Evolutionary conservation across 75 land plant species (phyloP), one percentile per base, ranked within the genome.

Genomic region (Pinus albicaulis): DNA sequence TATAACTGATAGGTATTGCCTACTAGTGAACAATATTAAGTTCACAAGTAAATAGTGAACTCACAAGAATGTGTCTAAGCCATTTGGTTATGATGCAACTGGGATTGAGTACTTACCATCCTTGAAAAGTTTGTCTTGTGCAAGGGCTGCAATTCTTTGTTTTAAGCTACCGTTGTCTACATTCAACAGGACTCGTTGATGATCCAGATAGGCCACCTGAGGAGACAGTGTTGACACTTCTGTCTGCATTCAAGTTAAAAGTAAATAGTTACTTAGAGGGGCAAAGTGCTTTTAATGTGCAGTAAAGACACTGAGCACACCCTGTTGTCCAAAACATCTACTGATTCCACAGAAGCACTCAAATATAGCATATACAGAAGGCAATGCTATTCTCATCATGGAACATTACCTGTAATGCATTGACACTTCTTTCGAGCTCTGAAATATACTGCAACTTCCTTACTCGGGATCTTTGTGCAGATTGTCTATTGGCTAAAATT

Each of bases 401-500:
- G n/a, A 41, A 25, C 13, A 58, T 20, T 16, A 79, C 99, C 86
- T 96, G 99, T 63, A 96, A 79, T 38, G 92, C 78, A 7, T 86
- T 88, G 13, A 96, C 99, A 55, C 88, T 93, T 12, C 92, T 82
- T 82, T 96, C 99, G 16, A 96, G 94, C 82, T 96, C 99, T 24
- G 99, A 89, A 57, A 96, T 96, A 81, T 96, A 96, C 73, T 96
- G 96, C 71, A 96, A 84, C 85, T 96, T 96, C 81, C 99, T 86
- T 68, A 96, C 93, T 26, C 99, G 76, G 44, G 99, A 96, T 71
- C 99, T 79, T 78, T 96, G 97, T 12, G 99, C 99, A 59, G 99
- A 96, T 76, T 96, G 99, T 73, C 99, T 65, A 76, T 93, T 93
- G 8, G 99, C 94, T 76, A 92, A 69, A 20, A 93, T 93, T 80